Evolutionary conservation across 495 filamentous ascomycete genomes (phyloP).

Genomic region (Trypethelium eluteriae): DNA sequence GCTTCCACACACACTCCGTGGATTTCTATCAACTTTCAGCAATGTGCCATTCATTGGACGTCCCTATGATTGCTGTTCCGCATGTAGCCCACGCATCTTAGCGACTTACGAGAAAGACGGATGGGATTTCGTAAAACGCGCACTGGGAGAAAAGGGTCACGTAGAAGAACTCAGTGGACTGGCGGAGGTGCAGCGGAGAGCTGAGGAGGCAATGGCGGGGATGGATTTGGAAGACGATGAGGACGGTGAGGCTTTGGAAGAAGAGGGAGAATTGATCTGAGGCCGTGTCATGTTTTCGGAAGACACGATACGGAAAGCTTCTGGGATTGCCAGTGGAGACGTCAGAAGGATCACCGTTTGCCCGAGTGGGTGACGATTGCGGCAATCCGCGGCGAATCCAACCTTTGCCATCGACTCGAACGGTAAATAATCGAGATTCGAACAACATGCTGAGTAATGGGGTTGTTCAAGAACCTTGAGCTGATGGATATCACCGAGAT

Average conservation of each 20-base stretch:
- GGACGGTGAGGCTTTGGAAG: slow-evolving; percentile 43
- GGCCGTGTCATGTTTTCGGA: not conserved
- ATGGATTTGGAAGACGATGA: slow-evolving; percentile 58
- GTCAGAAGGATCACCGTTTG: not conserved
- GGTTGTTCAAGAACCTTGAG: too few relatives aligned
- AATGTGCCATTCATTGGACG: slow-evolving; percentile 73
- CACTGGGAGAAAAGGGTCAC: slow-evolving; percentile 74
- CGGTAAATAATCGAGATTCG: too few relatives aligned
- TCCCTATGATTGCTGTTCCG: slow-evolving; percentile 86
- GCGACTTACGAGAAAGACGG: slow-evolving; percentile 62
- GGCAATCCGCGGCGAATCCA: too few relatives aligned
- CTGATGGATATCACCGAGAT: too few relatives aligned
- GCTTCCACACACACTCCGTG: slow-evolving; percentile 87
- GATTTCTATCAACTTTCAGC: slow-evolving; percentile 78
- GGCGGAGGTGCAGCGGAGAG: slow-evolving; percentile 79
- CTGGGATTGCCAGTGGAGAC: not conserved
- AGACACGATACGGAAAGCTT: slow-evolving; percentile 15
- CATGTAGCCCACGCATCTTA: slow-evolving; percentile 72
- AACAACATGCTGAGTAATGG: too few relatives aligned
- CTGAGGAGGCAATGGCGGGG: slow-evolving; percentile 58
- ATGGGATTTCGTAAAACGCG: slow-evolving; percentile 84
- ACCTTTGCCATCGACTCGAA: too few relatives aligned
- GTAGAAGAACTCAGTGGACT: slow-evolving; percentile 87
- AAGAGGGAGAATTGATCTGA: slow-evolving; percentile 34
- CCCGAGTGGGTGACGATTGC: too few relatives aligned